phyloP scores from a whole-genome alignment of 192 early-diverging fungal species.

The Backusella morwellensis region DNA sequence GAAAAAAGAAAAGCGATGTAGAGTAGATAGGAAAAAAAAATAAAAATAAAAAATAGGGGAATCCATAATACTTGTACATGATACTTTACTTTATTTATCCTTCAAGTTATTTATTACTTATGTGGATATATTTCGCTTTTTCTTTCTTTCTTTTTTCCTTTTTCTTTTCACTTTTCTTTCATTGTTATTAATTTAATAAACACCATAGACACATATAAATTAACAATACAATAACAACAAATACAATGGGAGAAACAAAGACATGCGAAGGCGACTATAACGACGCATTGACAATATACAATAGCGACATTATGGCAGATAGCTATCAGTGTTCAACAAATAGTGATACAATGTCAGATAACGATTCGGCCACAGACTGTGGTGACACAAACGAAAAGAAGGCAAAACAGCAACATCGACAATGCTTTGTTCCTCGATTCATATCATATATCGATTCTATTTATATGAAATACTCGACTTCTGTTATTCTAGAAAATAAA shows the following conservation, averaged over 20 bases:
- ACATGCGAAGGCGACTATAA: neutral
- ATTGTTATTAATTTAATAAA: neutral
- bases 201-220: neutral
- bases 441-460: neutral
- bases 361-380: neutral
- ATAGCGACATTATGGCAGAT: neutral
- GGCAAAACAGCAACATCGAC: neutral
- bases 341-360: neutral
- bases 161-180: neutral
- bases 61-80: conserved; percentile 2
- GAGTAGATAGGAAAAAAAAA: neutral
- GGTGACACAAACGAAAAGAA: neutral
- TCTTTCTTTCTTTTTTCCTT: neutral
- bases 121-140: neutral
- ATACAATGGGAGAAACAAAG: neutral
- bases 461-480: conserved; percentile 14
- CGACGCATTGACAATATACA: neutral
- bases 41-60: neutral
- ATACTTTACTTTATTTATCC: conserved; percentile 4
- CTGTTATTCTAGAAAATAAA: conserved; percentile 62
- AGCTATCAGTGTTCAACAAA: neutral
- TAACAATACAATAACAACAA: neutral
- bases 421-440: neutral
- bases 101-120: conserved; percentile 10
- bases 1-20: neutral